phyloP scores from a whole-genome alignment of 2,329 filamentous ascomycete species.

The Drechslerella dactyloides region DNA sequence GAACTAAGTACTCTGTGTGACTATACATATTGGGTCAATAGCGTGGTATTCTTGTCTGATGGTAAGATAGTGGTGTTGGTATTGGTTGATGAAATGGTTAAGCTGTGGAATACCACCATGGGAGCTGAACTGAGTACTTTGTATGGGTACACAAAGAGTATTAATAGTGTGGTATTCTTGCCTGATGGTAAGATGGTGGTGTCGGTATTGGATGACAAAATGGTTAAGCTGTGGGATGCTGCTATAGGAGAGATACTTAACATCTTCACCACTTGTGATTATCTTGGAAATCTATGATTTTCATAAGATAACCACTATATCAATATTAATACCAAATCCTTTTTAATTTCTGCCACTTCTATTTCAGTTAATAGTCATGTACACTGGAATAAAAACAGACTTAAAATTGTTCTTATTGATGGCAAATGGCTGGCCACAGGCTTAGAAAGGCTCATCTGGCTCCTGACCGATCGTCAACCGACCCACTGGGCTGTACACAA shows the following conservation, averaged over 20 bases:
- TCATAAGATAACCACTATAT: background rate
- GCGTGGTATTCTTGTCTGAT: too few relatives aligned
- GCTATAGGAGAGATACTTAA: constrained; percentile 4
- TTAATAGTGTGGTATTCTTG: too few relatives aligned
- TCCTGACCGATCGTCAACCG: background rate
- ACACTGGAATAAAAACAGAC: background rate
- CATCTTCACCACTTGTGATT: constrained; percentile 65
- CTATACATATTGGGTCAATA: constrained; percentile 39
- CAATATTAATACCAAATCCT: background rate
- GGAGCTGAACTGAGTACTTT: background rate
- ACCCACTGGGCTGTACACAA: background rate
- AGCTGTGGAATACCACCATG: constrained; percentile 53
- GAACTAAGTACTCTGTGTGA: too few relatives aligned
- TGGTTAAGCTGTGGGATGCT: constrained; percentile 8
- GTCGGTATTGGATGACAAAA: background rate
- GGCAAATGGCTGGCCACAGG: background rate
- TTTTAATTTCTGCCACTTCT: background rate
- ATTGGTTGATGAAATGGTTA: constrained; percentile 53
- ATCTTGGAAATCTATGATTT: background rate
- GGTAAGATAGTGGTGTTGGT: constrained; percentile 53
- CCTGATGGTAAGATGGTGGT: background rate
- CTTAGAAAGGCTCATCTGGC: background rate
- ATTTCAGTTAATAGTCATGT: too few relatives aligned
- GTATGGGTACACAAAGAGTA: background rate
- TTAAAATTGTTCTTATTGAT: background rate